These are phyloP conservation scores for Diaporthe sp. DNA, from an alignment of 2,329 filamentous ascomycete species.

Conservation along the genomic window DNA sequence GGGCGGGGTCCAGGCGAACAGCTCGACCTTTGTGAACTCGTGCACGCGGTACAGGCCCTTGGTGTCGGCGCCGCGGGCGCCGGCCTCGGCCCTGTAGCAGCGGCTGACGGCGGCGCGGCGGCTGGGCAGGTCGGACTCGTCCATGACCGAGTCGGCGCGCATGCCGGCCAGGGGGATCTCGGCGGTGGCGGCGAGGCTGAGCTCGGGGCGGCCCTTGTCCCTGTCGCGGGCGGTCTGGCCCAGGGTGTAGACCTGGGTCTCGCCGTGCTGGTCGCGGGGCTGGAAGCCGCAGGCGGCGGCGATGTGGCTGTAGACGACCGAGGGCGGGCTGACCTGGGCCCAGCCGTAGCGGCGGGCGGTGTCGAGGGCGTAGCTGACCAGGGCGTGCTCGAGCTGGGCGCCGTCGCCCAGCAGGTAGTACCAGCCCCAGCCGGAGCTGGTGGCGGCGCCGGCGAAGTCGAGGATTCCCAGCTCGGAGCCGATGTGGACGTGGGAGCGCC, in stretches of 20 bases:
- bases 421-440: constrained; percentile 96
- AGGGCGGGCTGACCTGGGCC: constrained; percentile 86
- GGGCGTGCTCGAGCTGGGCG: constrained; percentile 93
- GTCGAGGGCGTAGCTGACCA: constrained; percentile 87
- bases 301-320: constrained; percentile 92
- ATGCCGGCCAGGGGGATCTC: constrained; percentile 96
- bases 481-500: constrained; percentile 87
- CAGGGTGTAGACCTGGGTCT: constrained; percentile 91
- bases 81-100: constrained; percentile 97
- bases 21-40: constrained; percentile 98
- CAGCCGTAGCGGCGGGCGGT: constrained; percentile 80
- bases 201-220: constrained; percentile 73
- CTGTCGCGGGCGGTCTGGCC: constrained; percentile 75
- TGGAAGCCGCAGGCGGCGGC: constrained; percentile 94
- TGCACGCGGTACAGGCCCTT: constrained; percentile 97
- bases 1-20: constrained; percentile 91
- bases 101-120: constrained; percentile 88
- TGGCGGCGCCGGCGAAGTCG: constrained; percentile 86
- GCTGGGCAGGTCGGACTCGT: constrained; percentile 76
- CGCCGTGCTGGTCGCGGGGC: constrained; percentile 89
- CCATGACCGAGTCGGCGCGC: constrained; percentile 81
- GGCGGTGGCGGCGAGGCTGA: constrained; percentile 88
- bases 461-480: constrained; percentile 89
- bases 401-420: constrained; percentile 96
- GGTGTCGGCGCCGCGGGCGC: constrained; percentile 88